Percentiles rank a stretch among this genome's conserved stretches.
phyloP scores from a whole-genome alignment of 1,284 basidiomycete species.

The Cystobasidiaceae sp. region DNA sequence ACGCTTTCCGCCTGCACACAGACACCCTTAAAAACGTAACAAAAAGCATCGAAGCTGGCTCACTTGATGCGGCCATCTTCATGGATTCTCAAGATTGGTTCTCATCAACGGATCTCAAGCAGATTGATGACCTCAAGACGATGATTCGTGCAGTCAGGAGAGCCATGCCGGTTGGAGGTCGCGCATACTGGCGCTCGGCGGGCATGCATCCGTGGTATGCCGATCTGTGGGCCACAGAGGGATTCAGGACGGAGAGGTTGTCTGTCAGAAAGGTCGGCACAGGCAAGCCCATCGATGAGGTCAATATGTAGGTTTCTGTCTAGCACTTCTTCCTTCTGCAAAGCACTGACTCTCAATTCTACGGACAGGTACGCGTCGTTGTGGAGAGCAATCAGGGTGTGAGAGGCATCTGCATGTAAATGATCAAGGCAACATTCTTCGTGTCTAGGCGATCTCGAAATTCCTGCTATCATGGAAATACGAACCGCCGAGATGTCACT shows the following conservation, averaged over 20 bases:
- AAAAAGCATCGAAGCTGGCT: slow-evolving; percentile 54
- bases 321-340: too few relatives aligned
- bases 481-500: too few relatives aligned
- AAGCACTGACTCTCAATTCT: too few relatives aligned
- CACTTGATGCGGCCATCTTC: slow-evolving; percentile 62
- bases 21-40: slow-evolving; percentile 69
- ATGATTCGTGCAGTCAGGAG: slow-evolving; percentile 56
- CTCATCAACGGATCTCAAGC: slow-evolving; percentile 43
- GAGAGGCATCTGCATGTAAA: too few relatives aligned
- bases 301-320: slow-evolving; percentile 57
- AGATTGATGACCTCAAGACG: slow-evolving; percentile 43
- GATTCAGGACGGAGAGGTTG: slow-evolving; percentile 53
- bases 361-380: slow-evolving; percentile 47
- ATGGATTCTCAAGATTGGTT: slow-evolving; percentile 64
- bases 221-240: slow-evolving; percentile 54
- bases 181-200: slow-evolving; percentile 67
- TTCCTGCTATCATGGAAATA: too few relatives aligned
- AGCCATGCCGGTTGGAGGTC: slow-evolving; percentile 59
- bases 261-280: slow-evolving; percentile 50
- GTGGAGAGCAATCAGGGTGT: slow-evolving; percentile 46
- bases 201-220: slow-evolving; percentile 70
- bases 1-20: slow-evolving; percentile 70
- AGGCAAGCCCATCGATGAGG: slow-evolving; percentile 55
- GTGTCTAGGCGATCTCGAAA: too few relatives aligned
- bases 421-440: too few relatives aligned